Base-by-base conservation (phyloP, 2,329 filamentous ascomycete genomes). In the Tricladium varicosporioides region DNA sequence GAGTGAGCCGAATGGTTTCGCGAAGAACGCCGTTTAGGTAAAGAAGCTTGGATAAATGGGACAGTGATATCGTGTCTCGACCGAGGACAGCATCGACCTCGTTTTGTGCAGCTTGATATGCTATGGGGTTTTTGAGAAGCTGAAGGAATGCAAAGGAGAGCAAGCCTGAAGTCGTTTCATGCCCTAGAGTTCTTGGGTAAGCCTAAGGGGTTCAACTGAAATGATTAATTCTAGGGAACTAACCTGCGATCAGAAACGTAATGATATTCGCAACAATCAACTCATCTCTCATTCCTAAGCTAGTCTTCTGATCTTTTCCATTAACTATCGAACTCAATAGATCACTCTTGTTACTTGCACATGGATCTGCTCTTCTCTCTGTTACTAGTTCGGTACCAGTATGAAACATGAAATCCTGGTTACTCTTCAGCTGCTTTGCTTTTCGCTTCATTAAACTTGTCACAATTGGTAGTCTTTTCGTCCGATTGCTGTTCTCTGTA, bases 251-350 rank as follows among this genome's bases (percentile, higher is more conserved):
- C 9, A 91, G 70, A 61, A 90, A 89, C 0, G 86, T 89, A 59
- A 87, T 84, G 71, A 91, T 81, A 62, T 91, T 88, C 67, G 85
- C 78, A 10, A 82, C 80, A 61, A 89, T 87, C 48, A 77, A 80
- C 5, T 80, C 74, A 58, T 88, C 84, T 2, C 74, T 79, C 65
- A 91, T 73, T 32, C 77, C 79, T 63, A 84, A 74, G 8, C 86
- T 85, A 1, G 86, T 89, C 70, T 83, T 80, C 1, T 83, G 78
- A 65, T 91, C 88, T 4, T 77, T 78, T 0, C 84, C 85, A 10
- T 83, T 74, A 45, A 91, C 73, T 84, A 91, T 87, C 33, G 85
- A 83, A 57, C 81, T 81, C 9, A 91, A 71, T 5, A 91, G 74
- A 68, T 91, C 88, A 56, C 85, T 86, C 60, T 82, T 80, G 5